Evolutionary conservation across 2,329 filamentous ascomycete genomes (phyloP), one percentile per base, ranked within the genome.

Genomic region (Corniculantispora saksenae): DNA sequence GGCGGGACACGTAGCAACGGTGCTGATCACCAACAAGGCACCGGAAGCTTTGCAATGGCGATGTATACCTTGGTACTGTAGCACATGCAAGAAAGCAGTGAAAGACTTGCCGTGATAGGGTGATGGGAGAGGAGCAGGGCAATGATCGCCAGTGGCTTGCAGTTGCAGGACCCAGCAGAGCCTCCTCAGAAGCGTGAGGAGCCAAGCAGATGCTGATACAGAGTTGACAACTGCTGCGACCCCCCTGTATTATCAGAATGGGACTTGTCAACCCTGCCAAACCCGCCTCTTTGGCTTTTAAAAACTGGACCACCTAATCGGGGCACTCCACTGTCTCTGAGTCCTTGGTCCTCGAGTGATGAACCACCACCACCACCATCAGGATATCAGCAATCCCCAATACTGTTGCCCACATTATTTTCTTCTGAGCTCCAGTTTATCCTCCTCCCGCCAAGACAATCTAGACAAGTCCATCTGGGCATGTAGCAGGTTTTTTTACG

Each of bases 141-240:
- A 43, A 35, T 27, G 54, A 57, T 57, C 54, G 54, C 12, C 54
- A 43, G 54, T 57, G 54, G 54, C 54, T 57, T 51, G 48, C 48
- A 51, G 48, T 43, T 51, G 48, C 48, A 51, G 10, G 48, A 51
- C 48, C 32, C 32, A 32, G 32, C 32, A 32, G 32, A 32, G 32
- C 32, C 32, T 32, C 32, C 32, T 32, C 32, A 32, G 10, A 32
- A 32, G 32, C 32, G 6, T 5, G 32, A 32, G 10, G 6, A 32
- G 10, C 32, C 5, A 32, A n/a, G n/a, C n/a, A n/a, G n/a, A n/a
- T n/a, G n/a, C n/a, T n/a, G n/a, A 5, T 10, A 32, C 32, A 5
- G 10, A 32, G 32, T 32, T 32, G 32, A 32, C 32, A 32, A 32
- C n/a, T n/a, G 32, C 32, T 32, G 32, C 10, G 32, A 32, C 32